phyloP scores from a whole-genome alignment of 352 stramenopile species.

The Globisporangium paddicum region DNA sequence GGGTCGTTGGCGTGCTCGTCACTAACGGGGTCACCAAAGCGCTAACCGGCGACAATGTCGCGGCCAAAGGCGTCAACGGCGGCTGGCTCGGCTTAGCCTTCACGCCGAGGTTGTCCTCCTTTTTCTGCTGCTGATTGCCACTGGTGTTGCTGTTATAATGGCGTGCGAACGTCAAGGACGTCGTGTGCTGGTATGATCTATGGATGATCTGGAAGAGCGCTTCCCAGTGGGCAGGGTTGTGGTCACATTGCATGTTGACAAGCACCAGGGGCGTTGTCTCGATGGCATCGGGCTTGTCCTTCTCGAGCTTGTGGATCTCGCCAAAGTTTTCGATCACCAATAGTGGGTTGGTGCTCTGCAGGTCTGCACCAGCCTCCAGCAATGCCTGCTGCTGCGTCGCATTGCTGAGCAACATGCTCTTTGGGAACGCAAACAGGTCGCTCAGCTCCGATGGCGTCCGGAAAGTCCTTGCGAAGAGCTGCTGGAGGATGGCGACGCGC shows the following conservation, averaged over 20 bases:
- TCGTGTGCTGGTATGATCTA: conserved; percentile 20
- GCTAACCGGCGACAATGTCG: too few relatives aligned
- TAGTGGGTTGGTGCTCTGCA: conserved; percentile 12
- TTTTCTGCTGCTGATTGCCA: not conserved
- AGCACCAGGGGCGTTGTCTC: conserved; percentile 36
- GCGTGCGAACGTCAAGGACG: conserved; percentile 14
- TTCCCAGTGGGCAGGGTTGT: conserved; percentile 27
- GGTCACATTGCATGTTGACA: conserved; percentile 29
- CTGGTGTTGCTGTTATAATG: not conserved
- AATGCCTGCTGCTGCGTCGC: not conserved
- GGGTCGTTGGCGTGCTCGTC: not conserved
- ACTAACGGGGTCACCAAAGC: not conserved
- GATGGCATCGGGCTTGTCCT: conserved; percentile 26
- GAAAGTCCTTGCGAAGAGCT: conserved; percentile 9
- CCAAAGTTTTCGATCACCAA: conserved; percentile 26
- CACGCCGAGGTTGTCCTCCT: not conserved
- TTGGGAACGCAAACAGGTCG: conserved; percentile 9
- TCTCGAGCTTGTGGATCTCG: conserved; percentile 29
- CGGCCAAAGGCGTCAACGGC: too few relatives aligned
- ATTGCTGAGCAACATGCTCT: conserved; percentile 6
- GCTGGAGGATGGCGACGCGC: conserved; percentile 14
- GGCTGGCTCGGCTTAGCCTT: not conserved
- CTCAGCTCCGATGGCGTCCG: not conserved
- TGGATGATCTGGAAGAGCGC: conserved; percentile 42
- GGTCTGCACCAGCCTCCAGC: not conserved